Base-by-base conservation (phyloP, 352 stramenopile species). In the Pythium coloratum region DNA sequence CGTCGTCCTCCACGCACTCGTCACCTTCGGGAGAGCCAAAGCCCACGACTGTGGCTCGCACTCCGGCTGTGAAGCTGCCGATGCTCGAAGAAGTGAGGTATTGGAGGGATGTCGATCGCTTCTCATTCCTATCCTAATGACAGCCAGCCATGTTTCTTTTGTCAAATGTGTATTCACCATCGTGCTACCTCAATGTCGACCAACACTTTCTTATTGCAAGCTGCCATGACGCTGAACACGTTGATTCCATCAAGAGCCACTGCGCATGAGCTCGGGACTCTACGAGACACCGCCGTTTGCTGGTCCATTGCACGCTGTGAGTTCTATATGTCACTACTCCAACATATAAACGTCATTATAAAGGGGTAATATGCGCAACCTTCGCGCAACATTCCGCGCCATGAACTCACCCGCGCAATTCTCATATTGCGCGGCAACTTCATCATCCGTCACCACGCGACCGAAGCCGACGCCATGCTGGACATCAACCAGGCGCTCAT, bases 401-500 rank as follows among this genome's bases (percentile, higher is more conserved):
- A 24, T 0, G 0, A 24, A 24, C 20, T 24, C 20, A 24, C 20
- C 20, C 20, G 34, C 34, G 34, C 44, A 55, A 13, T 7, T 30
- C n/a, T 30, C 26, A 38, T 40, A 6, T 16, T 40, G 50, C 50
- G 24, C 50, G 56, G 56, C 10, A 63, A 63, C 10, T 53, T 51
- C 3, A 5, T 14, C 18, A 10, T 44, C 30, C 34, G 38, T 3
- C 6, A 18, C 13, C n/a, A 10, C 26, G 16, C 33, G 28, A 40
- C 28, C 8, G 6, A 3, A 42, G 36, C 10, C 7, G 10, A 10
- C 10, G 36, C n/a, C 5, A 73, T 73, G 61, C 12, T 70, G 5
- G 63, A 75, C 56, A 56, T 83, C 42, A 81, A 85, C 49, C 75
- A 84, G 26, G 71, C 67, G 16, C 70, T 90, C 6, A 88, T 88